These are phyloP conservation scores for Alternaria ventricosa DNA, from an alignment of 2,329 filamentous ascomycete species.

Conservation along the genomic window DNA sequence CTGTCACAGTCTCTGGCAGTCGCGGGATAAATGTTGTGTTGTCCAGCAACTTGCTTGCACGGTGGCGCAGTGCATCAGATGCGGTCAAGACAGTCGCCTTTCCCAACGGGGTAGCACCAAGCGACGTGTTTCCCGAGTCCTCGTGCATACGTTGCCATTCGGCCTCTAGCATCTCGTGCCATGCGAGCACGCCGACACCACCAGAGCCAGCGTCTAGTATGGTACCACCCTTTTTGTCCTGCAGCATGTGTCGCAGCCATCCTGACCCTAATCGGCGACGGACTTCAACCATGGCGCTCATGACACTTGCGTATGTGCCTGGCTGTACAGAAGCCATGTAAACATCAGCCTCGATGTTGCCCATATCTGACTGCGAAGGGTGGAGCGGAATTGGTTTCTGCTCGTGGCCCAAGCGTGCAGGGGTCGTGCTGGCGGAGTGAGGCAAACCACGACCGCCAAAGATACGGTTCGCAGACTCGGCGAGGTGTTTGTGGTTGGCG, in stretches of 20 bases:
- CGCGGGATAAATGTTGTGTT: conserved; percentile 92
- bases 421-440: conserved; percentile 72
- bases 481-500: conserved; percentile 74
- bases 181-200: conserved; percentile 76
- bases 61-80: conserved; percentile 74
- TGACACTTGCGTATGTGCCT: conserved; percentile 71
- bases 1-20: conserved; percentile 83
- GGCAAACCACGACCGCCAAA: conserved; percentile 82
- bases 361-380: conserved; percentile 70
- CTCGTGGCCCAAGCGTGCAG: conserved; percentile 59
- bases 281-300: conserved; percentile 73
- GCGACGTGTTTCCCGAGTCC: conserved; percentile 26
- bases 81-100: conserved; percentile 83
- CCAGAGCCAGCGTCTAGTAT: conserved; percentile 78
- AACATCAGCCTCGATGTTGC: conserved; percentile 75
- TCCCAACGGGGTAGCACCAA: conserved; percentile 61
- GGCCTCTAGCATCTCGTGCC: conserved; percentile 77
- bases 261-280: conserved; percentile 73
- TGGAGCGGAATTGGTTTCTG: conserved; percentile 71
- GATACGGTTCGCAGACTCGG: conserved; percentile 70
- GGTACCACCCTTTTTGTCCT: conserved; percentile 65
- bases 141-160: conserved; percentile 77
- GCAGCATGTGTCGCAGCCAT: conserved; percentile 72
- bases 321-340: conserved; percentile 75
- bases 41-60: conserved; percentile 77